Evolutionary conservation across 2,329 filamentous ascomycete genomes (phyloP), one percentile per base, ranked within the genome.

Genomic region (Apiospora hydei): DNA sequence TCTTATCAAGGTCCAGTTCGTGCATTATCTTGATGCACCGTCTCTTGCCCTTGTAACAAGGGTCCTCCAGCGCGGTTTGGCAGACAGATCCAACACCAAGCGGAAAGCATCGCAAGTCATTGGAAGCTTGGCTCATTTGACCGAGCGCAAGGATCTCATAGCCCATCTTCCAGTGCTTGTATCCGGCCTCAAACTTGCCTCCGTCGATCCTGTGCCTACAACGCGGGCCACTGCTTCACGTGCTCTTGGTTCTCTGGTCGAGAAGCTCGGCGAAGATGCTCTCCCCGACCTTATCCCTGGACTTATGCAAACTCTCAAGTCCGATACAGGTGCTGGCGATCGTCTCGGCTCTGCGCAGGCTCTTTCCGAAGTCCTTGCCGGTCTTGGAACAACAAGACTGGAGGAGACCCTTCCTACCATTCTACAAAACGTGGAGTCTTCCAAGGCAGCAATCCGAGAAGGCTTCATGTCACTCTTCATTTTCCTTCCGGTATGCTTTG

Each of bases 401-500:
- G 96, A 99, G 82, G 97, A 99, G 83, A 98, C 95, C 6, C 86
- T 99, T 66, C 97, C 96, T 51, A 98, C 96, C 16, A 98, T 99
- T 77, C 85, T 99, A 53, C 96, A 98, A 79, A 99, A 99, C 79
- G 96, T 98, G 76, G 92, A 94, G 77, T 98, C 96, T 78, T 90
- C 92, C 76, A 98, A 98, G 83, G 82, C 96, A 24, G 91, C 95
- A 71, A 94, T 99, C 75, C 92, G 96, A 78, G 96, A 99, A 86
- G 96, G 96, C 66, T 99, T 99, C 86, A 99, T 99, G 96, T 98
- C 96, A 10, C 89, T 99, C 53, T 99, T 99, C 84, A 98, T 99
- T 76, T 99, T 98, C 89, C 90, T 99, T 85, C 96, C 96, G 16
- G 96, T 98, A 70, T 99, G 96, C 84, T 99, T 99, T 78, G 96